Conservation (phyloP, 345 rosid genomes). For the Aquilaria malaccensis region DNA sequence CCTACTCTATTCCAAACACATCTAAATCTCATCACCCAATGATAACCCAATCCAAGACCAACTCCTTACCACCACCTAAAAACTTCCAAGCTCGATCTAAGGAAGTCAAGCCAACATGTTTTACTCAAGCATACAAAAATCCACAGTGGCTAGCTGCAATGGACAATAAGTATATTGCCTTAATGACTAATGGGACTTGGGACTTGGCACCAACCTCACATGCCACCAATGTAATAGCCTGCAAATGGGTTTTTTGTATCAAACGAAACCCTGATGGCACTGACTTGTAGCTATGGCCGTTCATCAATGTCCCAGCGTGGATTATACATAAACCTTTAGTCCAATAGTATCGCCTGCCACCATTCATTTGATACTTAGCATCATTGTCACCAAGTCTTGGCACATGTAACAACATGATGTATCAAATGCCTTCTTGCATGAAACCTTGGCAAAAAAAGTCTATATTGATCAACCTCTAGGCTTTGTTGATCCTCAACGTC, state of each 20-base stretch:
- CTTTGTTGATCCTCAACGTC: not conserved
- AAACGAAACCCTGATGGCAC: not conserved
- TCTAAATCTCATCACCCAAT: not conserved
- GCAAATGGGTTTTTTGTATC: not conserved
- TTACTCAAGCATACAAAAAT: not conserved
- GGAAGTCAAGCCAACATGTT: not conserved
- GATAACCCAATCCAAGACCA: not conserved
- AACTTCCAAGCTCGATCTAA: not conserved
- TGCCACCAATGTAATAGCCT: not conserved
- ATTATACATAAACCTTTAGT: not conserved
- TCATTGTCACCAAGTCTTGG: not conserved
- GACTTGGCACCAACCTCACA: not conserved
- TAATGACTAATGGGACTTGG: not conserved
- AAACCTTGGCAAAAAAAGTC: not conserved
- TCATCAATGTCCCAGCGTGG: not conserved
- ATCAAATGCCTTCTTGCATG: not conserved
- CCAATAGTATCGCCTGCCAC: not conserved
- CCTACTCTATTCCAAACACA: too few relatives aligned
- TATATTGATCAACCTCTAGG: not conserved
- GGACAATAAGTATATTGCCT: not conserved
- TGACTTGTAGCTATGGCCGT: not conserved
- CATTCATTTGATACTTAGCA: not conserved
- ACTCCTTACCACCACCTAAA: not conserved
- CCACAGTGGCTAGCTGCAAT: not conserved
- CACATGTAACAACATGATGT: not conserved